phyloP scores from a whole-genome alignment of 148 eudicot species.

The Vaccinium corymbosum region DNA sequence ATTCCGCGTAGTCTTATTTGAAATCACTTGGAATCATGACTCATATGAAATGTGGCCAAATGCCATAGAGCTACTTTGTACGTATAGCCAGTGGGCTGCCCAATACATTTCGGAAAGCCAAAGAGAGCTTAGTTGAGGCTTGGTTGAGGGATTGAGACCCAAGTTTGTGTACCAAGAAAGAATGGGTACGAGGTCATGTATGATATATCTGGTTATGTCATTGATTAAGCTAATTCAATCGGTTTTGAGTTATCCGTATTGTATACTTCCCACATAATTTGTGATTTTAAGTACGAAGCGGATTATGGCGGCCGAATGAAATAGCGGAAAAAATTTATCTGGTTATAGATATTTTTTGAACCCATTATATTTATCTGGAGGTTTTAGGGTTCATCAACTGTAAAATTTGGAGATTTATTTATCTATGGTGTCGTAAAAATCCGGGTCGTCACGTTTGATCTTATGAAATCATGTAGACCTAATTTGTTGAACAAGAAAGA shows the following conservation, averaged over 20 bases:
- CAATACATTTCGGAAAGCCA: not conserved
- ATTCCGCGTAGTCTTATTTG: not conserved
- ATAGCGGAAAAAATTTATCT: not conserved
- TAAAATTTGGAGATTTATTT: not conserved
- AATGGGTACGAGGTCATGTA: not conserved
- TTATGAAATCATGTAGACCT: not conserved
- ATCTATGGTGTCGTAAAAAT: not conserved
- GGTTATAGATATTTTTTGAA: not conserved
- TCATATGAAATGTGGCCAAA: not conserved
- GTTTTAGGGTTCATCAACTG: not conserved
- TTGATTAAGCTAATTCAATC: not conserved
- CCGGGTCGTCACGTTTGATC: not conserved
- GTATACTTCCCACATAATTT: not conserved
- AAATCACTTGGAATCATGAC: not conserved
- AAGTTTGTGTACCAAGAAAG: not conserved
- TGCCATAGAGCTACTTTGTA: not conserved
- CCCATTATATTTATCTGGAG: not conserved
- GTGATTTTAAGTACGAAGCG: not conserved
- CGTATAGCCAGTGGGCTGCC: not conserved
- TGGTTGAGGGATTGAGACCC: not conserved
- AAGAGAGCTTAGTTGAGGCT: not conserved
- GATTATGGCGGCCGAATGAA: not conserved
- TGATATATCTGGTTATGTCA: not conserved
- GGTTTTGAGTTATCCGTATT: no score
- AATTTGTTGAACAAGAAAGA: not conserved